Base-by-base conservation (phyloP, 2,329 filamentous ascomycete genomes). In the Penicillium polonicum region DNA sequence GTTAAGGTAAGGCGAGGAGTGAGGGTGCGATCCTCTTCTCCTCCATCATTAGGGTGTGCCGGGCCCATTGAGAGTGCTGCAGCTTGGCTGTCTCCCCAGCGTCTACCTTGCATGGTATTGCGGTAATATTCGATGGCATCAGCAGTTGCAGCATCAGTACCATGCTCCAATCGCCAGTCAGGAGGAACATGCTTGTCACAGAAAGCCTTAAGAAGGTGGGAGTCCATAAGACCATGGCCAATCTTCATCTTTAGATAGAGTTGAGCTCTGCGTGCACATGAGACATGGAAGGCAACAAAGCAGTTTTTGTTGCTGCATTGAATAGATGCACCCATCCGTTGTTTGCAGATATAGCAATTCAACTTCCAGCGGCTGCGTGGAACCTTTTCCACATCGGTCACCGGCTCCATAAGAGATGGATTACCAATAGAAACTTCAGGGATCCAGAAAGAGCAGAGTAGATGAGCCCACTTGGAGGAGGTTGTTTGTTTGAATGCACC, bases 401-500 rank as follows among this genome's bases (percentile, higher is more conserved):
- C 92, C 0, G 94, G 94, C 70, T 99, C 94, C 91, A 97, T 97
- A 72, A 97, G 94, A 8, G 92, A 96, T 60, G 91, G 89, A 70
- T 99, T 99, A 15, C 92, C 94, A 49, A 99, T 85, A 4, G 91
- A 93, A 7, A 97, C 91, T 76, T 99, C 94, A 0, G 94, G 94
- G 68, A 99, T 97, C 94, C 94, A 99, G 80, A 97, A 94, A 33
- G 94, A 91, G 72, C 94, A 99, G 9, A 99, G 85, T 12, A 99
- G 78, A 82, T 99, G 94, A 27, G 93, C 91, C 94, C 94, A 99
- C 77, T 96, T 94, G 3, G 92, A 92, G 2, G 91, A 90, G 64
- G 92, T 97, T 1, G 94, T 97, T 76, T 97, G 94, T 74, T 99
- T 99, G 80, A 99, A 99, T 3, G 94, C 94, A 15, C 94, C 94